These are phyloP conservation scores for Danielia reshetovae DNA, from an alignment of 805 yeast species.

Conservation along the genomic window DNA sequence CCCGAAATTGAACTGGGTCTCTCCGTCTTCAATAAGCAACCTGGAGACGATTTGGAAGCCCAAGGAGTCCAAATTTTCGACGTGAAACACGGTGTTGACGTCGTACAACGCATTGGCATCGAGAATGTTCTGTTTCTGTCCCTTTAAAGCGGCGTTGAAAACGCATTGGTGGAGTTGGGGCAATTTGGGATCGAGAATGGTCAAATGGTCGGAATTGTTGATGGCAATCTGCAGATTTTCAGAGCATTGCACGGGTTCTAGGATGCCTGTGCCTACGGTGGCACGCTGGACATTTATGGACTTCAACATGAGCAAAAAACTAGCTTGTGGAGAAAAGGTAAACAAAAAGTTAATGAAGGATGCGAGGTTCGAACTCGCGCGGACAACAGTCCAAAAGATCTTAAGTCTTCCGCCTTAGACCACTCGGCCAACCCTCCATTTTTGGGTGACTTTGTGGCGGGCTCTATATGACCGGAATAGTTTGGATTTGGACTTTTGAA, in stretches of 20 bases:
- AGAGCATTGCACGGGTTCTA: conserved; percentile 34
- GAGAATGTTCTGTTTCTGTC: conserved; percentile 4
- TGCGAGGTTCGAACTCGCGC: conserved; percentile 55
- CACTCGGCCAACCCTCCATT: conserved; percentile 51
- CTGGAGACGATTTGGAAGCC: conserved; percentile 29
- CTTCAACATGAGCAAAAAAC: conserved; percentile 2
- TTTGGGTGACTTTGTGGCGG: too few relatives aligned
- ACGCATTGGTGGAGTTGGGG: conserved; percentile 31
- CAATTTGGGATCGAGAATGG: conserved; percentile 35
- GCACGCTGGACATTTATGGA: conserved; percentile 11
- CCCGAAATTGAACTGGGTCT: conserved; percentile 26
- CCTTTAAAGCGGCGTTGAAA: neutral
- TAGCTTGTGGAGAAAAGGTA: neutral
- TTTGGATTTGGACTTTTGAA: too few relatives aligned
- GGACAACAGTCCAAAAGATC: conserved; percentile 47
- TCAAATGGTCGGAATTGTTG: conserved; percentile 29
- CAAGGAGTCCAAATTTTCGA: conserved; percentile 23
- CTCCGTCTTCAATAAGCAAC: conserved; percentile 22
- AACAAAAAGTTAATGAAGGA: conserved; percentile 39
- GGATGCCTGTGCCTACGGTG: conserved; percentile 10
- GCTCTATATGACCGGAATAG: too few relatives aligned
- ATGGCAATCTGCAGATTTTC: conserved; percentile 34
- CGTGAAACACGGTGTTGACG: conserved; percentile 21
- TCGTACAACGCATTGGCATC: conserved; percentile 26
- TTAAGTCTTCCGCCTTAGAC: conserved; percentile 51